A percentile compares a stretch with the other conserved stretches of the same genome.
Evolutionary conservation across 495 filamentous ascomycete species (phyloP).

Genomic region (Viridothelium virens): DNA sequence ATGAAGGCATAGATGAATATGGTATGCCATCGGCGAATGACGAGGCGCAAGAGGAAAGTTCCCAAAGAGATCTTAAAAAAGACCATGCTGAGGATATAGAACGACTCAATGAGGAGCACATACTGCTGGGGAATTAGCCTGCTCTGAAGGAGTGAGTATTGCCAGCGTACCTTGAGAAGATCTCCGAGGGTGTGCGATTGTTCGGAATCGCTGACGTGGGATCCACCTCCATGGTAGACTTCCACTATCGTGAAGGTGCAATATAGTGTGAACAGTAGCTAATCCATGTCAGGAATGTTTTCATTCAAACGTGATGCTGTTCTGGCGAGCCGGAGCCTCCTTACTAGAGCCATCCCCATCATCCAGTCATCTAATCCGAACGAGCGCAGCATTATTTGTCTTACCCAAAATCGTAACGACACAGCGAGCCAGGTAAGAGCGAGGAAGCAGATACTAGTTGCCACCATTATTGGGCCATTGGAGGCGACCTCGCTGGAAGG

Average conservation of each 20-base stretch:
- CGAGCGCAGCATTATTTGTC: conserved; percentile 25
- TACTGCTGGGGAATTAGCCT: conserved; percentile 17
- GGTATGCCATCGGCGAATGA: conserved; percentile 28
- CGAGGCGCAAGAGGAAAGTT: conserved; percentile 32
- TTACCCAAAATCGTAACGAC: conserved; percentile 27
- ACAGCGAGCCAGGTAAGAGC: conserved; percentile 28
- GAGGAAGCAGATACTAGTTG: conserved; percentile 22
- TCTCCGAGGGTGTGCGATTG: conserved; percentile 8
- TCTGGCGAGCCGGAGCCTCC: neutral
- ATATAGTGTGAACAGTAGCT: conserved; percentile 16
- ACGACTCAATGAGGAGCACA: conserved; percentile 21
- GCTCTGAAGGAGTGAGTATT: neutral
- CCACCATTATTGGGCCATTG: neutral
- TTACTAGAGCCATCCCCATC: conserved; percentile 28
- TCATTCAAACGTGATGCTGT: neutral
- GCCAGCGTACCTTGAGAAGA: neutral
- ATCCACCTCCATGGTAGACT: neutral
- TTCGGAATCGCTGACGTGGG: neutral
- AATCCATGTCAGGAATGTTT: neutral
- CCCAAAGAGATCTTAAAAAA: conserved; percentile 34
- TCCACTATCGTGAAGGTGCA: conserved; percentile 9
- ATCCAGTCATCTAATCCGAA: conserved; percentile 33
- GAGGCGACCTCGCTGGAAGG: neutral
- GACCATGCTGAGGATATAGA: conserved; percentile 27
- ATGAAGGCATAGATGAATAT: conserved; percentile 25